Conservation (phyloP, 31 red algal genomes). For the Asparagopsis taxiformis region DNA sequence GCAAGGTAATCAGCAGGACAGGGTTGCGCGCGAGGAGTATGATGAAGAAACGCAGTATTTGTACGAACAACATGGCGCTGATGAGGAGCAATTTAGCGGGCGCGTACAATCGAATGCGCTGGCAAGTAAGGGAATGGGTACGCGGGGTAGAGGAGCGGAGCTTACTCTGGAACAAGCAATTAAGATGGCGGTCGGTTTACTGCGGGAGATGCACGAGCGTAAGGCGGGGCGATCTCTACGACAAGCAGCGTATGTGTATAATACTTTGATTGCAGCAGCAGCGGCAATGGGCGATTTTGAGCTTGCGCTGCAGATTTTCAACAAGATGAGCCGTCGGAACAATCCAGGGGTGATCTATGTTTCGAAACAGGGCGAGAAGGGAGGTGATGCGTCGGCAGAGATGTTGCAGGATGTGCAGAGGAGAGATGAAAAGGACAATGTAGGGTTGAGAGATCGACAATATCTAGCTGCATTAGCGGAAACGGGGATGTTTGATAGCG, state of each 20-base stretch:
- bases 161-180: slow-evolving; percentile 15
- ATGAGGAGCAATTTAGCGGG: too few species aligned
- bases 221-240: slow-evolving; percentile 14
- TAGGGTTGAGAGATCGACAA: background rate
- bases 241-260: slow-evolving; percentile 55
- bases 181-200: slow-evolving; percentile 16
- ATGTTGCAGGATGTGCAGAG: background rate
- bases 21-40: background rate
- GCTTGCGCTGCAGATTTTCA: slow-evolving; percentile 49
- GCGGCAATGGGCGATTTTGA: slow-evolving; percentile 35
- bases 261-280: slow-evolving; percentile 46
- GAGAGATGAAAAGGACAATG: background rate
- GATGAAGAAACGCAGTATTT: too few species aligned
- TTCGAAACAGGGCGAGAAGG: background rate
- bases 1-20: background rate
- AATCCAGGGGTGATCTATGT: slow-evolving; percentile 42
- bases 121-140: too few species aligned
- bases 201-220: slow-evolving; percentile 43
- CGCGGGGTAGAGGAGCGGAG: too few species aligned
- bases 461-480: slow-evolving; percentile 11
- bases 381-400: background rate
- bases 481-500: slow-evolving; percentile 26
- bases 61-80: too few species aligned
- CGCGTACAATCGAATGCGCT: too few species aligned
- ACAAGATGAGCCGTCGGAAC: slow-evolving; percentile 53